Evolutionary conservation across 2,329 filamentous ascomycete species (phyloP), one percentile per base, ranked within the genome.

Genomic region (Scytalidium lignicola): DNA sequence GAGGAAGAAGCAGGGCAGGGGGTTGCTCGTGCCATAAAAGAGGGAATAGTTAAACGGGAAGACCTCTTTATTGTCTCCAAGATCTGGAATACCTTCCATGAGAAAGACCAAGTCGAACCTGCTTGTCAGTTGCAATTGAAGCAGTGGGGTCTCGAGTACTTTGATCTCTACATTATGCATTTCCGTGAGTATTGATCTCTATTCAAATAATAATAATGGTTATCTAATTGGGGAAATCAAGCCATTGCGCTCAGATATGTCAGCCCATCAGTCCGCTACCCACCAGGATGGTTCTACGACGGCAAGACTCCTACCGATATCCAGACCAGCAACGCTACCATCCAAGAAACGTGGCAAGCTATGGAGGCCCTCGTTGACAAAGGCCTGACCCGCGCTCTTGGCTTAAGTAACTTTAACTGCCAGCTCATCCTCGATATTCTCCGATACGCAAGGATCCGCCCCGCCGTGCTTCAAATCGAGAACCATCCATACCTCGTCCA

Each of bases 51-150:
- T 59, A 90, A 85, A 75, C 85, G 88, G 52, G 82, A 88, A 70
- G 89, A 96, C 20, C 86, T 95, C 66, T 95, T 95, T 80, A 83
- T 96, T 65, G 87, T 91, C 56, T 90, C 86, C 70, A 96, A 95
- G 77, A 85, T 96, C 51, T 95, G 90, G 90, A 90, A 92, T 74
- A 85, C 84, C 58, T 95, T 90, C 80, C 89, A 95, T 75, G 86
- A 92, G 62, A 77, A 76, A 60, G 84, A 92, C 59, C 78, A 79
- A 60, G 88, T 92, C 54, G 82, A 85, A 70, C 83, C 83, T 51
- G 90, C 93, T 65, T 79, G 75, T 69, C 81, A 81, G 68, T 85
- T 84, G 65, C 87, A 91, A 72, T 82, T 91, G 54, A 79, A 82
- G 58, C 87, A 92, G 75, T 92, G 88, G 83, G 84, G 86, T 55